Base-by-base conservation (phyloP, 2,329 filamentous ascomycete species). In the Aphanoascus verrucosus region DNA sequence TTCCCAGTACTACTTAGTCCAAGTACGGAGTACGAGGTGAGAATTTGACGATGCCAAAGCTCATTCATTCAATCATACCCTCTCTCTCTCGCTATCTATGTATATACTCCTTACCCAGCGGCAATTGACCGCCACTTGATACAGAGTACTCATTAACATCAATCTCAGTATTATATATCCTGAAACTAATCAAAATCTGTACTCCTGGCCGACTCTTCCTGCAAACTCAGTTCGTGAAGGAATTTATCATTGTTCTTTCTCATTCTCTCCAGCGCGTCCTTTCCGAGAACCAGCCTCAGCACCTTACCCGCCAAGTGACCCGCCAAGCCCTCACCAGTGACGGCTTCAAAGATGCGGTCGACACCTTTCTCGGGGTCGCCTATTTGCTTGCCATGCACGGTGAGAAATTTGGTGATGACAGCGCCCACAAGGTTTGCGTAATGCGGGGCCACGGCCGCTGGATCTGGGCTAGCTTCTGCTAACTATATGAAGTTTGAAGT, bases 291-390 rank as follows among this genome's bases (percentile, higher is more conserved):
- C 40, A 67, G 56, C 28, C 64, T 58, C 6, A 64, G 51, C 11
- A 56, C 44, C 35, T 63, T 62, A 14, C 61, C 62, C 40, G 23
- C 23, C 23, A 28, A 7, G 23, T 28, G 23, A 7, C 48, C 59
- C 15, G 58, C 61, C 53, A 64, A 57, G 1, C 61, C 63, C 3
- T 60, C 62, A 9, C 60, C 58, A 32, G 57, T 59, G 19, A 66
- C 53, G 14, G 60, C 59, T 17, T 67, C 63, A 12, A 65, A 51
- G 52, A 66, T 58, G 38, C 62, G 52, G 49, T 58, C 49, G 20
- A 60, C 62, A 31, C 53, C 59, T 49, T 66, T 64, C 32, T 56
- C 53, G 34, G 63, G 57, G 56, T 65, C 64, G 2, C 64, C 65
- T 14, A 53, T 49, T 40, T 65, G 61, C 2, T 57, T 63, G 23